Evolutionary conservation across 2,329 filamentous ascomycete species (phyloP).

Genomic region (Thermochaetoides dissita): DNA sequence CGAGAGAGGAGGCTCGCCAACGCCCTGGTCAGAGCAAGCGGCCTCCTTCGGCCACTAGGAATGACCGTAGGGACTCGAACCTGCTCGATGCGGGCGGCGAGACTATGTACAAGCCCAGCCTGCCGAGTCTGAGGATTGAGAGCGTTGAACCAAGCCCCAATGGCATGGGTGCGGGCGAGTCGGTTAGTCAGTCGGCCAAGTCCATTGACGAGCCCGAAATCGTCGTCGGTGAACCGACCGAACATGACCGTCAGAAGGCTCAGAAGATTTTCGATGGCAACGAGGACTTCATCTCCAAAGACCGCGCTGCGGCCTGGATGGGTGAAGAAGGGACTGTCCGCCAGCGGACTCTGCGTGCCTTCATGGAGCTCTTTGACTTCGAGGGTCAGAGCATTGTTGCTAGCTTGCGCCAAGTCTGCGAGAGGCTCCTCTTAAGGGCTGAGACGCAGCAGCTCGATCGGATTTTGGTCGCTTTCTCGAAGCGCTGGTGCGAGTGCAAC

Average conservation of each 20-base stretch:
- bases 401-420: conserved; percentile 67
- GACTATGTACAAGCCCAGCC: conserved; percentile 24
- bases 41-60: conserved; percentile 13
- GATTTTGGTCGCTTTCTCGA: conserved; percentile 77
- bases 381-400: conserved; percentile 64
- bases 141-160: conserved; percentile 26
- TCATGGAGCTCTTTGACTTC: conserved; percentile 90
- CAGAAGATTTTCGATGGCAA: conserved; percentile 71
- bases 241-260: conserved; percentile 64
- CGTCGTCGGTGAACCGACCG: conserved; percentile 43
- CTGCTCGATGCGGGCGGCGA: conserved; percentile 30
- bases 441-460: conserved; percentile 96
- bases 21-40: conserved; percentile 7
- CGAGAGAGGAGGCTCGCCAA: conserved; percentile 6
- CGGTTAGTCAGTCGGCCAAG: conserved; percentile 19
- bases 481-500: conserved; percentile 88
- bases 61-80: conserved; percentile 23
- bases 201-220: conserved; percentile 45
- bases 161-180: conserved; percentile 7
- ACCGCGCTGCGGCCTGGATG: conserved; percentile 75
- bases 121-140: conserved; percentile 32
- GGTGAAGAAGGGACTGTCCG: conserved; percentile 56
- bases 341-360: conserved; percentile 52
- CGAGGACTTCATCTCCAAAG: conserved; percentile 66
- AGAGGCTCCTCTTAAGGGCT: conserved; percentile 66